phyloP scores from a whole-genome alignment of 1,284 basidiomycete genomes.

The Cystobasidium slooffiae region DNA sequence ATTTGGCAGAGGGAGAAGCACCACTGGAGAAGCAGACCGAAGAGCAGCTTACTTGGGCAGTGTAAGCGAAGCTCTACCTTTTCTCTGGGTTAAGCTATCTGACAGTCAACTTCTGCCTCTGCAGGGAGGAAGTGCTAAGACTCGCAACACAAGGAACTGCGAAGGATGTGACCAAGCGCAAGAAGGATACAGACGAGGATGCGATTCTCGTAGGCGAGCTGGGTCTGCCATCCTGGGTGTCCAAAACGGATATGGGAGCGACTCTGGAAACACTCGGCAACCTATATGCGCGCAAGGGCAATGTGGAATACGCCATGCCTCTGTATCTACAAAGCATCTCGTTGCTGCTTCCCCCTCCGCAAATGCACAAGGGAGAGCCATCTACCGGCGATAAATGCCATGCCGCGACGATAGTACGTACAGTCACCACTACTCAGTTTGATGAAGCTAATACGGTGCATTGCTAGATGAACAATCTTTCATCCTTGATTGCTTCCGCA shows the following conservation, averaged over 20 bases:
- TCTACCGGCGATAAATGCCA: constrained; percentile 44
- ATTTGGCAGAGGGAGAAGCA: constrained; percentile 30
- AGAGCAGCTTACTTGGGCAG: constrained; percentile 55
- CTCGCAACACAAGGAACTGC: constrained; percentile 6
- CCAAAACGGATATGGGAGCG: constrained; percentile 53
- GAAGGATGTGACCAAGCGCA: neutral
- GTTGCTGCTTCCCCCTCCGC: constrained; percentile 53
- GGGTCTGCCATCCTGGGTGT: constrained; percentile 55
- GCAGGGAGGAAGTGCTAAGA: constrained; percentile 26
- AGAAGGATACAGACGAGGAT: constrained; percentile 15
- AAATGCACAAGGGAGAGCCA: constrained; percentile 16
- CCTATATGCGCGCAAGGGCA: constrained; percentile 54
- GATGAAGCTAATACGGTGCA: neutral
- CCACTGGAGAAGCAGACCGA: constrained; percentile 48
- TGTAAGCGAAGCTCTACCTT: constrained; percentile 54
- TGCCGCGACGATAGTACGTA: constrained; percentile 44
- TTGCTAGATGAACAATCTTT: constrained; percentile 45
- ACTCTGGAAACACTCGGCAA: constrained; percentile 56
- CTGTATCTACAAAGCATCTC: constrained; percentile 56
- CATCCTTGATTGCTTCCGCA: constrained; percentile 36
- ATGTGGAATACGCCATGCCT: constrained; percentile 56
- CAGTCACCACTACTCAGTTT: neutral
- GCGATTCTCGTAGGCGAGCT: constrained; percentile 53
- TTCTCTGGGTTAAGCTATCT: neutral
- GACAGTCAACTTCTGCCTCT: neutral